Evolutionary conservation across 805 yeast genomes (phyloP), one percentile per base, ranked within the genome.

Genomic region (Blastobotrys peoriensis): DNA sequence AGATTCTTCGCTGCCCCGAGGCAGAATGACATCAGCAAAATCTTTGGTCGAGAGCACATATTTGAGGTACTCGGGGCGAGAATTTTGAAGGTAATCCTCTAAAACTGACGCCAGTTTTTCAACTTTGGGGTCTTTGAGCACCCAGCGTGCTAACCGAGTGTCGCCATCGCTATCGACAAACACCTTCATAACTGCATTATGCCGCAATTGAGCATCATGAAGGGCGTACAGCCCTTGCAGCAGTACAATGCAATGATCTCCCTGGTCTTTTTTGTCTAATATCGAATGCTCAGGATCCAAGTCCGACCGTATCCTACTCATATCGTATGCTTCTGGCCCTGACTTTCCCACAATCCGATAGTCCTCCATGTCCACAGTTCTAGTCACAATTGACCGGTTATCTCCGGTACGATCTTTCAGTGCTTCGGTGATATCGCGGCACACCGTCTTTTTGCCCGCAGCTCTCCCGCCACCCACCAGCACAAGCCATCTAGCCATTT

Each of bases 91-190:
- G 60, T 85, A 86, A 28, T 58, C 55, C 33, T 66, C 64, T 27
- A 72, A 41, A 15, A 73, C 51, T 1, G 51, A 56, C 8, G 54
- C 59, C 4, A 69, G 51, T 17, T 54, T 54, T 2, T 54, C 57
- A 4, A 49, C 49, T 6, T 48, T 53, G 2, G 63, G 40, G 18
- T 66, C 71, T 15, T 66, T 54, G 40, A 58, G 42, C 19, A 66
- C 55, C 83, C 93, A 78, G 51, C 95, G 74, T n/a, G 86, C 80
- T 34, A 89, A 66, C 44, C 96, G 66, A 3, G 83, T 78, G 61
- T 89, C 98, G 1, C 91, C 79, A 62, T 89, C 97, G 49, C 87
- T 75, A 52, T 86, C 93, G 13, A 89, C 71, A 54, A 82, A 89
- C 2, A 89, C 77, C 57, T 78, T 82, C 51, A 88, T 68, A 1